These are phyloP conservation scores for Cenchrus purpureus DNA, from an alignment of 176 grass and related monocot genomes.

Conservation along the genomic window DNA sequence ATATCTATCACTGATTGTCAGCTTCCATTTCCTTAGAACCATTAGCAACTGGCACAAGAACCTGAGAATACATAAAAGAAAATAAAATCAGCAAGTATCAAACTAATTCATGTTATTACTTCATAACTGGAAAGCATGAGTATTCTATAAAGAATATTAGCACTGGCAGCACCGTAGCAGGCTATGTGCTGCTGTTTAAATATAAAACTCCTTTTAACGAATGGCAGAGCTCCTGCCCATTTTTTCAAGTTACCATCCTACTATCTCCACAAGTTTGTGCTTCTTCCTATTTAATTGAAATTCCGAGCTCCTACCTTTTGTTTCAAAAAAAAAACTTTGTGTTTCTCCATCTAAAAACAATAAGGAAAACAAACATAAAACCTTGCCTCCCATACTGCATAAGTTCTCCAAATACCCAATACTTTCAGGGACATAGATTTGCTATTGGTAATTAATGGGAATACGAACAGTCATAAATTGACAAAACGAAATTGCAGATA, in stretches of 20 bases:
- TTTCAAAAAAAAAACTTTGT: too few species aligned
- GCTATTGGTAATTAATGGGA: neutral
- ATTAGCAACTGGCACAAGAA: constrained; percentile 98
- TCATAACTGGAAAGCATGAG: constrained; percentile 17
- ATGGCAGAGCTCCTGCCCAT: neutral
- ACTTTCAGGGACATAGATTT: neutral
- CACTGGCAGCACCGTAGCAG: neutral
- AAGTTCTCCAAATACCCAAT: too few species aligned
- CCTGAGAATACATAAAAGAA: constrained; percentile 38
- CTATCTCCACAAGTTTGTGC: too few species aligned
- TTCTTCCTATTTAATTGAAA: too few species aligned
- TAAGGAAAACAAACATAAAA: too few species aligned
- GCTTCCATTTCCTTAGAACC: constrained; percentile 96
- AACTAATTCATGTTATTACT: constrained; percentile 33
- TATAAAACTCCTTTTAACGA: neutral
- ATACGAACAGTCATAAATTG: neutral
- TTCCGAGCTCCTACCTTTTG: too few species aligned
- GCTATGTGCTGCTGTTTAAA: neutral
- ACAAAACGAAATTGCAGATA: neutral
- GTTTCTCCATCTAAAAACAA: too few species aligned
- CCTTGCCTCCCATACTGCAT: too few species aligned
- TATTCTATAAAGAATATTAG: constrained; percentile 15
- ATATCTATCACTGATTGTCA: constrained; percentile 71
- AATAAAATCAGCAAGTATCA: neutral
- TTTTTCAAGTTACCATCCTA: too few species aligned